Conservation (phyloP, 2,329 filamentous ascomycete species). For the Cadophora sp. region DNA sequence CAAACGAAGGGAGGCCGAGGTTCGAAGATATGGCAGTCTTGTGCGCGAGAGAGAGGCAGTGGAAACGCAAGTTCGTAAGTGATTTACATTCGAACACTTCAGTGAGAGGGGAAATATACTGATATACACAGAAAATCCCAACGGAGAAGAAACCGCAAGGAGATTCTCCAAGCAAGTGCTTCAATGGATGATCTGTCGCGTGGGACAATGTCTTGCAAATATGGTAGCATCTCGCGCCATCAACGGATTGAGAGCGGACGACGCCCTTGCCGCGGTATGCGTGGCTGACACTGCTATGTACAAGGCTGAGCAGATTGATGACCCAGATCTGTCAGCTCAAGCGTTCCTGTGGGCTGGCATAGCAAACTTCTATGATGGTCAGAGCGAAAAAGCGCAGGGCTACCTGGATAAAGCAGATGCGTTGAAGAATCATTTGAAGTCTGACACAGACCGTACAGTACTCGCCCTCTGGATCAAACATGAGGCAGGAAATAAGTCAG, state of each 20-base stretch:
- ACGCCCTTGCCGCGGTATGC: not conserved
- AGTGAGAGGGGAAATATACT: not conserved
- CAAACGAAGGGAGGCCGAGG: not conserved
- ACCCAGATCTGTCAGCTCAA: not conserved
- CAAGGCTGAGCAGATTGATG: not conserved
- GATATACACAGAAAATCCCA: not conserved
- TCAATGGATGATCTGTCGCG: not conserved
- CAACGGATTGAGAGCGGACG: not conserved
- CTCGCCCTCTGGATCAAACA: not conserved
- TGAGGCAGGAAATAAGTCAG: not conserved
- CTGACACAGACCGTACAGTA: not conserved
- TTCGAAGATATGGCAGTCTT: not conserved
- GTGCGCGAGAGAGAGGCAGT: not conserved
- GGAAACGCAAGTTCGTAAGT: not conserved
- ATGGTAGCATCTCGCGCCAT: conserved; percentile 12
- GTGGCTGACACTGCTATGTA: not conserved
- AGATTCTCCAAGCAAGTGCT: not conserved
- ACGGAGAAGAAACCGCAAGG: not conserved
- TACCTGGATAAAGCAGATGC: not conserved
- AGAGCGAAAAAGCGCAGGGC: not conserved
- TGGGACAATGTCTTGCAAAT: not conserved
- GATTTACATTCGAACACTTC: too few species aligned
- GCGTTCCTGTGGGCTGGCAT: conserved; percentile 6
- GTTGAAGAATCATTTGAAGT: not conserved
- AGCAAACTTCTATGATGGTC: not conserved